phyloP scores from a whole-genome alignment of 2,329 filamentous ascomycete genomes.

The Bimuria novae-zelandiae region DNA sequence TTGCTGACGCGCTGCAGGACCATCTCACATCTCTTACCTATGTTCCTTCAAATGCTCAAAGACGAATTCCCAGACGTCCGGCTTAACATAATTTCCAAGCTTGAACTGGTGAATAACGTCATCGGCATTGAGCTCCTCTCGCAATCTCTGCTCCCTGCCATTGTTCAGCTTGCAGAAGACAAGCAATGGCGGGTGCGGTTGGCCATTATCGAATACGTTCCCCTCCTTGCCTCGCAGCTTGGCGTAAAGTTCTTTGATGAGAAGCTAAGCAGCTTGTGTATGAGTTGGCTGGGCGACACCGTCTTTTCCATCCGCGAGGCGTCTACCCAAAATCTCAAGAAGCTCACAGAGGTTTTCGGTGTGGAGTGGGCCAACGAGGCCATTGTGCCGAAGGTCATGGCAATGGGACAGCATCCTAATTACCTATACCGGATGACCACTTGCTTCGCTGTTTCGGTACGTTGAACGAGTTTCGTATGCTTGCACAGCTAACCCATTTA shows the following conservation, averaged over 20 bases:
- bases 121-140: constrained; percentile 97
- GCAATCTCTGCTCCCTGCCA: constrained; percentile 93
- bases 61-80: constrained; percentile 98
- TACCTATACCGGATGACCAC: constrained; percentile 99
- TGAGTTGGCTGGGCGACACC: constrained; percentile 97
- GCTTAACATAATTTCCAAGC: constrained; percentile 99
- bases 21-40: constrained; percentile 92
- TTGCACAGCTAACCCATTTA: constrained; percentile 47
- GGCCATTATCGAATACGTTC: constrained; percentile 99
- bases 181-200: constrained; percentile 99
- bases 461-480: constrained; percentile 43
- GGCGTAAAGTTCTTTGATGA: constrained; percentile 98
- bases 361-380: constrained; percentile 96
- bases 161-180: constrained; percentile 96
- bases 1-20: constrained; percentile 63
- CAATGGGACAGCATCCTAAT: constrained; percentile 97
- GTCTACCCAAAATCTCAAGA: constrained; percentile 96
- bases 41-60: constrained; percentile 99
- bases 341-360: constrained; percentile 97
- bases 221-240: constrained; percentile 90
- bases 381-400: constrained; percentile 98
- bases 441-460: constrained; percentile 97
- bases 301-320: constrained; percentile 99
- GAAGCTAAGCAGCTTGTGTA: constrained; percentile 91
- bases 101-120: constrained; percentile 97